Evolutionary conservation across 495 filamentous ascomycete species (phyloP), one percentile per base, ranked within the genome.

Genomic region (Hyaloscypha variabilis): DNA sequence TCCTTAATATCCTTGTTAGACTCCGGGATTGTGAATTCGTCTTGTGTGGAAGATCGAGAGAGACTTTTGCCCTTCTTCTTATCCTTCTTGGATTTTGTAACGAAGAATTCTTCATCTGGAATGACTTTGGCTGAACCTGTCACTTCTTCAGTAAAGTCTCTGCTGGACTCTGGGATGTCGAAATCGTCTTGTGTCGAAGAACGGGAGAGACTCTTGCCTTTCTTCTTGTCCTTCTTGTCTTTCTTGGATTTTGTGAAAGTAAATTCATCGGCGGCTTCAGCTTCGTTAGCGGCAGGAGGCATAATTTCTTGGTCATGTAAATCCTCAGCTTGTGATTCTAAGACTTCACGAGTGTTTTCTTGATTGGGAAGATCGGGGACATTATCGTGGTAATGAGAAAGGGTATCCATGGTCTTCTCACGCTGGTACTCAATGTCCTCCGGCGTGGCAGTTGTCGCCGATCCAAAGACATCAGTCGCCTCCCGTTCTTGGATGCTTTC

Each of bases 1-100:
- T 58, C 51, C 13, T 23, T 21, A 23, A 23, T 29, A 25, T 66
- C 63, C 10, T 26, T 34, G 46, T 42, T 69, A 19, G 67, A 28
- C 24, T 65, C 62, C 0, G 62, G 36, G 1, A 68, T 19, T n/a
- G 31, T 6, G 25, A 62, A 6, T n/a, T 66, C 63, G n/a, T 69
- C 63, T 51, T 60, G 53, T 28, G 63, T 66, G 5, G 63, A 63
- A 13, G 67, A 63, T 2, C 58, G 53, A 21, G 67, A 65, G 53
- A 69, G 46, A 6, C 54, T 64, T 65, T 80, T 79, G 62, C 77
- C 77, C 21, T 74, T 77, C 58, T 75, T 74, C 65, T 71, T 76
- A n/a, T 71, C 64, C 60, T 74, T 78, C 55, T 73, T 77, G 3
- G 69, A 62, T 39, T 52, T 67, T 49, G 61, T 25, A 60, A 52